Base-by-base conservation (phyloP, 2,329 filamentous ascomycete species). In the Hymenoscyphus fructigenus region DNA sequence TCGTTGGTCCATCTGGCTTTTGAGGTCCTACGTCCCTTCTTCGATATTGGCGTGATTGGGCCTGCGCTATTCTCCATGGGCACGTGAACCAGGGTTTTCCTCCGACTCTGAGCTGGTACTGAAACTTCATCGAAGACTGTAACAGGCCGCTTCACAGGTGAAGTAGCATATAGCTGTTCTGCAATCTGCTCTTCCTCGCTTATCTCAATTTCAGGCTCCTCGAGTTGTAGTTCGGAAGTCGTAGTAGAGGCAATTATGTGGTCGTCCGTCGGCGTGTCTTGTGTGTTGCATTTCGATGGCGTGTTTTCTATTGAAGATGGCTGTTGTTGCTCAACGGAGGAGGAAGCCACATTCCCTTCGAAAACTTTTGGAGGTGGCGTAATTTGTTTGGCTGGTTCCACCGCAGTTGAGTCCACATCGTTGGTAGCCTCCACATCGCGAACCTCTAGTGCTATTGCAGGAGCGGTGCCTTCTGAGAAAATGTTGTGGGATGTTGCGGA, bases 171-270 rank as follows among this genome's bases (percentile, higher is more conserved):
- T 10, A 59, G 34, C 28, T 59, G 57, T 14, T 41, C 57, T 17
- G 57, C 57, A 14, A 59, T 38, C 36, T 59, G 32, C 38, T 59
- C 57, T 17, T 59, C 57, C 57, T 41, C 57, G 26, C 23, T 44
- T 23, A 38, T 29, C 17, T 41, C 32, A 59, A 32, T 5, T 34
- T 59, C 57, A 10, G 15, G 12, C 20, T 41, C 34, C 57, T 44
- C 36, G 17, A 28, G n/a, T 38, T 5, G 23, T 17, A 28, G 17
- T 4, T 59, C 57, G n/a, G 55, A 32, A 20, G 55, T 20, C 4
- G 15, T 57, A 2, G 55, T 26, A 14, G 47, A 14, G 47, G 2
- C 2, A 6, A 38, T 6, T 38, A 6, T 17, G n/a, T 34, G 32
- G 6, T 34, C 29, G 14, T 20, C 17, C 29, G 38, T 58, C 7